Percentiles rank a stretch among this genome's conserved stretches.
phyloP scores from a whole-genome alignment of 176 grass and related monocot species.

The Hordeum marinum region DNA sequence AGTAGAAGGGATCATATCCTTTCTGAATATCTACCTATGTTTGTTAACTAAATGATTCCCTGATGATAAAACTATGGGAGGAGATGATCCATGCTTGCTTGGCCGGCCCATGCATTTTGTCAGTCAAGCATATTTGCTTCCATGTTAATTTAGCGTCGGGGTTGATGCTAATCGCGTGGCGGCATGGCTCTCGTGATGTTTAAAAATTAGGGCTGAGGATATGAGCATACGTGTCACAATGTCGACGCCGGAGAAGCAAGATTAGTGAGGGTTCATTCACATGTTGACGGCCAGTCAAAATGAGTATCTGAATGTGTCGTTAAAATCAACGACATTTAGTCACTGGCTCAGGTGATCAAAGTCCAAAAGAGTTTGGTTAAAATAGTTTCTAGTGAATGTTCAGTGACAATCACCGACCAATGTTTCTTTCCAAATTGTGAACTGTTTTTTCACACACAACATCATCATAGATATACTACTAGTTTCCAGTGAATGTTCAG shows the following conservation, averaged over 20 bases:
- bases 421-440: neutral
- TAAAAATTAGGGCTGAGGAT: neutral
- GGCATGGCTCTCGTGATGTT: slow-evolving; percentile 11
- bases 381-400: neutral
- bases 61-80: neutral
- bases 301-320: neutral
- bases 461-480: neutral
- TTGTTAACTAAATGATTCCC: neutral
- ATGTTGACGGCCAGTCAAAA: slow-evolving; percentile 10
- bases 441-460: no score
- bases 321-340: neutral
- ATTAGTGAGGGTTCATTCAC: neutral
- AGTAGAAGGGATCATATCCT: neutral
- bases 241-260: neutral
- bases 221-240: slow-evolving; percentile 1
- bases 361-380: neutral
- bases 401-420: neutral
- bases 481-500: neutral
- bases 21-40: neutral
- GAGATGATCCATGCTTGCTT: neutral
- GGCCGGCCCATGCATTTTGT: slow-evolving; percentile 34
- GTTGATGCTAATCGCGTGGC: neutral
- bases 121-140: slow-evolving; percentile 17
- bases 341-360: neutral
- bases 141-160: neutral